phyloP scores from a whole-genome alignment of 768 basidiomycete genomes.

The Jaapia argillacea region DNA sequence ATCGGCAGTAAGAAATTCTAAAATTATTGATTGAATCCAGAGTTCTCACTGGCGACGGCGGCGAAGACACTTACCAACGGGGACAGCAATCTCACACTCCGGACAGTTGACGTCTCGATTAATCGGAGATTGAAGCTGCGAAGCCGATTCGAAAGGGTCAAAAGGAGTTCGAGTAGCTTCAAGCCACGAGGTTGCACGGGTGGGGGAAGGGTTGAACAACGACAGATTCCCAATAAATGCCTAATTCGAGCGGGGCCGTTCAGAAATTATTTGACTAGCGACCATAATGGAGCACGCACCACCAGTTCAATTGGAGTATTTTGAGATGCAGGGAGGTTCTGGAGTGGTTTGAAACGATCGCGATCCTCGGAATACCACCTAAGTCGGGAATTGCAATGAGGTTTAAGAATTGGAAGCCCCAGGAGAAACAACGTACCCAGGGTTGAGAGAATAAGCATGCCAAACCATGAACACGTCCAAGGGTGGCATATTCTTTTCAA shows the following conservation, averaged over 20 bases:
- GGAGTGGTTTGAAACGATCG: not conserved
- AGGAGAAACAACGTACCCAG: conserved; percentile 17
- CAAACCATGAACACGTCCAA: conserved; percentile 34
- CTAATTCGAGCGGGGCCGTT: conserved; percentile 5
- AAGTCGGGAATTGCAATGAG: not conserved
- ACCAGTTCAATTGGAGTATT: not conserved
- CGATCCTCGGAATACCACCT: conserved; percentile 17
- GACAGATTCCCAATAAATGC: conserved; percentile 9
- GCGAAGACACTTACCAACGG: not conserved
- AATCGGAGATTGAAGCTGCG: conserved; percentile 8
- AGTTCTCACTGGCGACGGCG: not conserved
- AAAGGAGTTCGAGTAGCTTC: conserved; percentile 15
- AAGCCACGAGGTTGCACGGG: conserved; percentile 9
- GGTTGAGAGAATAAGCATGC: conserved; percentile 31
- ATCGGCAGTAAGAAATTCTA: conserved; percentile 6
- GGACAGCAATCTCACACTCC: conserved; percentile 16
- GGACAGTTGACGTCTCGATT: conserved; percentile 24
- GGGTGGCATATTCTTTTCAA: no score
- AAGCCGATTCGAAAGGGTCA: conserved; percentile 25
- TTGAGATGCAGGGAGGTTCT: not conserved
- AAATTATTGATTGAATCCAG: not conserved
- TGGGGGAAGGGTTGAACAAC: conserved; percentile 7
- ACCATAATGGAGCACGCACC: not conserved
- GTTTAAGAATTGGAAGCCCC: not conserved
- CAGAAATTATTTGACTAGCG: conserved; percentile 4